Conservation (phyloP, 2,329 filamentous ascomycete species). For the Sordariomycetes sp. region DNA sequence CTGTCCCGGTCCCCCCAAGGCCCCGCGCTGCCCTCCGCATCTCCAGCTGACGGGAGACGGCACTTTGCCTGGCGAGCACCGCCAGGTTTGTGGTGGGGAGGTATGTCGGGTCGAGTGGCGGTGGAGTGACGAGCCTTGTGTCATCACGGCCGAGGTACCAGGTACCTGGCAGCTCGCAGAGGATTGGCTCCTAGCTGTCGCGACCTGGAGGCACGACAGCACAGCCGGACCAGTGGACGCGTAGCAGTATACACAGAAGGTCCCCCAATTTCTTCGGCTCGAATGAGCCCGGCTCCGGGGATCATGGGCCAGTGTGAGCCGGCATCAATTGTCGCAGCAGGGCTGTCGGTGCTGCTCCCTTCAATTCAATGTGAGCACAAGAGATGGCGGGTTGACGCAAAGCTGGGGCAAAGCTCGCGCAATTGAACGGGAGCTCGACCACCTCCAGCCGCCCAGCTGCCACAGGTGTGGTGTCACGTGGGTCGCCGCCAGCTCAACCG, state of each 20-base stretch:
- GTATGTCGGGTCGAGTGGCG: background rate
- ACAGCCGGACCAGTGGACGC: background rate
- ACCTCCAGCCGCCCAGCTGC: background rate
- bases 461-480: background rate
- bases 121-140: background rate
- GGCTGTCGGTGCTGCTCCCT: background rate
- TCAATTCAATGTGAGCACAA: background rate
- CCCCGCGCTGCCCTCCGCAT: background rate
- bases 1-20: background rate
- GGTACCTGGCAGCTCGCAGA: background rate
- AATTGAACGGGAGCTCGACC: background rate
- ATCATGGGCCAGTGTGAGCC: background rate
- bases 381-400: background rate
- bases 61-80: background rate
- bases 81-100: too few species aligned
- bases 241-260: background rate
- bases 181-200: background rate
- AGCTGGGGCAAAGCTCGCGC: too few species aligned
- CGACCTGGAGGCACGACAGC: background rate
- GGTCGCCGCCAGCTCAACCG: background rate
- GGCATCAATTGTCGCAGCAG: background rate
- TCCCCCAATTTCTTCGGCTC: background rate
- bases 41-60: background rate
- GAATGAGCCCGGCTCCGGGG: background rate
- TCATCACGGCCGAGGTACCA: background rate